Evolutionary conservation across 345 rosid species (phyloP).

Genomic region (Luvunga scandens): DNA sequence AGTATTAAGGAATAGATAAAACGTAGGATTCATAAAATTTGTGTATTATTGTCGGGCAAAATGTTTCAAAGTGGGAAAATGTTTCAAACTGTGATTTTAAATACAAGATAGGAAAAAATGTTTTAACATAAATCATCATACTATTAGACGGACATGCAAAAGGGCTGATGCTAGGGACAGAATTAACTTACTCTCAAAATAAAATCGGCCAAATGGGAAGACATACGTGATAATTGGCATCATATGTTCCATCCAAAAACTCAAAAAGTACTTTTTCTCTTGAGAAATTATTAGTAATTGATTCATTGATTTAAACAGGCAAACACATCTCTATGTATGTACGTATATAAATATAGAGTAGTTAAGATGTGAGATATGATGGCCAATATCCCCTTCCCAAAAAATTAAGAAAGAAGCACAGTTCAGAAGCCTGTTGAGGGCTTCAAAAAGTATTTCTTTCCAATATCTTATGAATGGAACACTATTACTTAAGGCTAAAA

Average conservation of each 20-base stretch:
- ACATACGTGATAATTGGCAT: neutral
- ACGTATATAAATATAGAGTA: neutral
- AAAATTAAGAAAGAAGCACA: neutral
- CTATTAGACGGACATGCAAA: neutral
- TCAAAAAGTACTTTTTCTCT: neutral
- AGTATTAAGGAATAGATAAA: neutral
- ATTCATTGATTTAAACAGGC: neutral
- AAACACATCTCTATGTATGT: neutral
- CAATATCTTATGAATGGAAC: neutral
- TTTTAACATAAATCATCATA: neutral
- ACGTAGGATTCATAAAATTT: neutral
- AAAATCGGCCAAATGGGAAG: neutral
- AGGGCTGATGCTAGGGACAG: neutral
- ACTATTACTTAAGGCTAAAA: slow-evolving; percentile 1
- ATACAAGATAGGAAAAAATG: neutral
- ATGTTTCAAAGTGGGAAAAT: neutral
- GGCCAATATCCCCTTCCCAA: neutral
- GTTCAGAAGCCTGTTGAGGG: neutral
- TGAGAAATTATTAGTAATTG: neutral
- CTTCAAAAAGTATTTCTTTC: neutral
- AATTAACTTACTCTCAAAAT: neutral
- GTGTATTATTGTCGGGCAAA: neutral
- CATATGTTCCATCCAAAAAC: too few species aligned
- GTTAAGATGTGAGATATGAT: neutral
- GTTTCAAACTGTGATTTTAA: neutral